Evolutionary conservation across 495 filamentous ascomycete genomes (phyloP).

Genomic region (Tuber indicum): DNA sequence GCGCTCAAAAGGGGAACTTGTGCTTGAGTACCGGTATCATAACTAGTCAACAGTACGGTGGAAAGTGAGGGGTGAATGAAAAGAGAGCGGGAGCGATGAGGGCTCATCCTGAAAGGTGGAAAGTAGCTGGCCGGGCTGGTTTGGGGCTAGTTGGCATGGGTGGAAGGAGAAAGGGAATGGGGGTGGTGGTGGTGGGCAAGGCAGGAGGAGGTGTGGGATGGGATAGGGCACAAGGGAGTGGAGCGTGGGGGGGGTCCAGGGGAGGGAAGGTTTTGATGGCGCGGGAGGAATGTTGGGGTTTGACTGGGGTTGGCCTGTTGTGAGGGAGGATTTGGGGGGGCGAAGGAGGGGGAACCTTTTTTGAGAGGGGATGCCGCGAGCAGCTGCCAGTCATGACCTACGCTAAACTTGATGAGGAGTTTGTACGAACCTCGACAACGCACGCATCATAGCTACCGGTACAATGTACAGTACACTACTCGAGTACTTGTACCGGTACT

Average conservation of each 20-base stretch:
- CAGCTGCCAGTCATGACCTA: background rate
- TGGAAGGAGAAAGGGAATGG: background rate
- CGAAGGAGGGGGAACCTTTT: background rate
- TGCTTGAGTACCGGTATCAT: constrained; percentile 2
- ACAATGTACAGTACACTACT: too few species aligned
- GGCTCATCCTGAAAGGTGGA: constrained; percentile 15
- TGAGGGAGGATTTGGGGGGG: background rate
- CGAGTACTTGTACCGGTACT: too few species aligned
- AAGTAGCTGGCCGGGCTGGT: background rate
- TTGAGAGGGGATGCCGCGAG: background rate
- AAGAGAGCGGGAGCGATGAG: constrained; percentile 16
- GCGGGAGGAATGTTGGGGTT: constrained; percentile 26
- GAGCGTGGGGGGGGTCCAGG: constrained; percentile 23
- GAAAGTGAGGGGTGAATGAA: constrained; percentile 19
- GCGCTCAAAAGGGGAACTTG: constrained; percentile 29
- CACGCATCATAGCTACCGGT: background rate
- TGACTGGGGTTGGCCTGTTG: constrained; percentile 19
- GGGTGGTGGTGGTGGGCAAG: background rate
- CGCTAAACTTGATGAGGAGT: background rate
- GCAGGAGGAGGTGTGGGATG: background rate
- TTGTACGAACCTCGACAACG: background rate
- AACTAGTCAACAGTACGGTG: constrained; percentile 20
- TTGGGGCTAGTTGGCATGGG: background rate
- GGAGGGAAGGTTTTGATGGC: constrained; percentile 6
- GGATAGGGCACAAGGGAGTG: constrained; percentile 6